phyloP scores from a whole-genome alignment of 192 early-diverging fungal species.

The Chytriomyces confervae region DNA sequence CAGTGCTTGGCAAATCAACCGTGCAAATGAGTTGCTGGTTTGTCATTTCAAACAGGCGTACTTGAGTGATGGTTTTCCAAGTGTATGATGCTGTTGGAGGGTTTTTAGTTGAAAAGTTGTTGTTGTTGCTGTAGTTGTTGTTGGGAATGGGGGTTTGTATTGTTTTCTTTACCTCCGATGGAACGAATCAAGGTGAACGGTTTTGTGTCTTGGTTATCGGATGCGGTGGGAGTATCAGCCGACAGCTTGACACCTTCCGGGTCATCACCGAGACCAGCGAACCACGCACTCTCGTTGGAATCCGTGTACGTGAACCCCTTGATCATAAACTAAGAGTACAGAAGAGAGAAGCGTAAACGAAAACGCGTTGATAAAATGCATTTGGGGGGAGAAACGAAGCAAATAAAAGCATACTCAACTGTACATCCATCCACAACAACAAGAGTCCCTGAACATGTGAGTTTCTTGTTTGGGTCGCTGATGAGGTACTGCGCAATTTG shows the following conservation, averaged over 20 bases:
- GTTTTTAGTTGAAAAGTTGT: too few relatives aligned
- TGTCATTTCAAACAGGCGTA: not conserved
- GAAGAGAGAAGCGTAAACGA: not conserved
- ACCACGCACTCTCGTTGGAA: not conserved
- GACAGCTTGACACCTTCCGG: not conserved
- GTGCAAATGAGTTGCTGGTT: not conserved
- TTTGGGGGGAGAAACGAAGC: not conserved
- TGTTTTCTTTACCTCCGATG: not conserved
- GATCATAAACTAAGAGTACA: slow-evolving; percentile 1
- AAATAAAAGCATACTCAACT: not conserved
- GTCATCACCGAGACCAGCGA: not conserved
- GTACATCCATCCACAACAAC: slow-evolving; percentile 24
- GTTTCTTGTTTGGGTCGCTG: not conserved
- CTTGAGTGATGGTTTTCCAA: not conserved
- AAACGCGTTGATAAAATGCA: not conserved
- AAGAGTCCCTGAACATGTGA: slow-evolving; percentile 10
- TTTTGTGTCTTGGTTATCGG: not conserved
- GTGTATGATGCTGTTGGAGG: not conserved
- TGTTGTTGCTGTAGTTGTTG: too few relatives aligned
- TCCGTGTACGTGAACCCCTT: slow-evolving; percentile 9
- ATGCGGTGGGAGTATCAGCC: not conserved
- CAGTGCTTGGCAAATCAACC: not conserved
- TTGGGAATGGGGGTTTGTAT: too few relatives aligned
- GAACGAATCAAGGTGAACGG: not conserved
- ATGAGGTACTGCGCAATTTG: slow-evolving; percentile 4